Evolutionary conservation across 495 filamentous ascomycete genomes (phyloP).

Genomic region (Daldinia childiae): DNA sequence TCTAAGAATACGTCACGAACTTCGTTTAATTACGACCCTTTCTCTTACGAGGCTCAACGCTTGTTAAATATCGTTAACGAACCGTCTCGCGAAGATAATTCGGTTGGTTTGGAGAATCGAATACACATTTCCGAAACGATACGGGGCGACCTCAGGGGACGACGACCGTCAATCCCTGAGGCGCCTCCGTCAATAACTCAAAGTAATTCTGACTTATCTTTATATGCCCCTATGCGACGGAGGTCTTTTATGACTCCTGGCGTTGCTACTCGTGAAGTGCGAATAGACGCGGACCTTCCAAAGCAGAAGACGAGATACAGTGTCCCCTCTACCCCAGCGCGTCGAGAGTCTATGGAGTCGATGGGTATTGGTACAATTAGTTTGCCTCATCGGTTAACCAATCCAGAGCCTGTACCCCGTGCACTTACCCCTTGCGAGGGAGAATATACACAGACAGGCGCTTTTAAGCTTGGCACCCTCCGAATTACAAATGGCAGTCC

Average conservation of each 20-base stretch:
- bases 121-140: constrained; percentile 50
- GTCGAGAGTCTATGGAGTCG: constrained; percentile 51
- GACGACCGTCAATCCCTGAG: constrained; percentile 46
- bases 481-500: constrained; percentile 67
- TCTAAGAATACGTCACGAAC: constrained; percentile 45
- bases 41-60: constrained; percentile 55
- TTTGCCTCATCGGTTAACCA: constrained; percentile 43
- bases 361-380: constrained; percentile 44
- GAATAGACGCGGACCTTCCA: constrained; percentile 33
- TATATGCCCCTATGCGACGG: constrained; percentile 59
- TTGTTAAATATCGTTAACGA: constrained; percentile 53
- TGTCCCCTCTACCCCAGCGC: constrained; percentile 51
- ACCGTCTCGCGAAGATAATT: constrained; percentile 43
- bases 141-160: constrained; percentile 45
- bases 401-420: constrained; percentile 47
- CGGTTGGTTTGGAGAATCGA: constrained; percentile 48
- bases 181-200: constrained; percentile 46
- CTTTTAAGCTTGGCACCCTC: constrained; percentile 66
- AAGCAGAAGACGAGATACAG: constrained; percentile 48
- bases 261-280: constrained; percentile 54
- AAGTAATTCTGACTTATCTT: constrained; percentile 54
- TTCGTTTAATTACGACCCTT: constrained; percentile 54
- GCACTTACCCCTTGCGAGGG: constrained; percentile 57
- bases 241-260: constrained; percentile 60
- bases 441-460: constrained; percentile 65